phyloP scores from a whole-genome alignment of 2,329 filamentous ascomycete genomes.

The Epichloe brachyelytri region DNA sequence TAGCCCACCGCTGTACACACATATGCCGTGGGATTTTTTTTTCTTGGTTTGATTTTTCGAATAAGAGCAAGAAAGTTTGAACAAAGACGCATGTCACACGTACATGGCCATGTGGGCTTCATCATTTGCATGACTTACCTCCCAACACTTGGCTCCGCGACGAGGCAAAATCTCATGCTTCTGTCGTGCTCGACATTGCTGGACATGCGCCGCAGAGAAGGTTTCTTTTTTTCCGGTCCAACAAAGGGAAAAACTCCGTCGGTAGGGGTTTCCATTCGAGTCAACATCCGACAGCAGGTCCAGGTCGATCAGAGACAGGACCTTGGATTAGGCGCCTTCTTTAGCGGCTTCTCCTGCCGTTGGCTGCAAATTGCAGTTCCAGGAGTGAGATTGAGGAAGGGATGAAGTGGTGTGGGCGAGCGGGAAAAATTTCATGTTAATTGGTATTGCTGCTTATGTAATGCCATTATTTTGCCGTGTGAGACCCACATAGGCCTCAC shows the following conservation, averaged over 20 bases:
- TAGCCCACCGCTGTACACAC: slow-evolving; percentile 47
- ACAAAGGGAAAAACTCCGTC: not conserved
- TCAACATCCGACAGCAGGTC: not conserved
- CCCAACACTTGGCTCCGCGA: not conserved
- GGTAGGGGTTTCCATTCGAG: not conserved
- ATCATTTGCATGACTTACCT: too few species aligned
- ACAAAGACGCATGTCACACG: not conserved
- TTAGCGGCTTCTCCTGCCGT: not conserved
- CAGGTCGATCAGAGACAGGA: not conserved
- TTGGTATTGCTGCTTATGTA: slow-evolving; percentile 1
- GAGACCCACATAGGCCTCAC: not conserved
- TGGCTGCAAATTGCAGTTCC: not conserved
- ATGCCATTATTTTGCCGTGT: not conserved
- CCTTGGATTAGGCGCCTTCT: not conserved
- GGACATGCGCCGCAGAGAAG: not conserved
- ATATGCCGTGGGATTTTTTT: slow-evolving; percentile 31
- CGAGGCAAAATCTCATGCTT: not conserved
- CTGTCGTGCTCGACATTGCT: not conserved
- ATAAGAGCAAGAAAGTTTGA: too few species aligned
- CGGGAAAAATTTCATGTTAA: not conserved
- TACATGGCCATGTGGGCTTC: too few species aligned
- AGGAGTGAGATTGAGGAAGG: not conserved
- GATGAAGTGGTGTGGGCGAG: too few species aligned
- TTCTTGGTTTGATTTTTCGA: too few species aligned
- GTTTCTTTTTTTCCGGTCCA: too few species aligned